These are phyloP conservation scores for Termitomyces sp. DNA, from an alignment of 768 basidiomycete species.

Conservation along the genomic window DNA sequence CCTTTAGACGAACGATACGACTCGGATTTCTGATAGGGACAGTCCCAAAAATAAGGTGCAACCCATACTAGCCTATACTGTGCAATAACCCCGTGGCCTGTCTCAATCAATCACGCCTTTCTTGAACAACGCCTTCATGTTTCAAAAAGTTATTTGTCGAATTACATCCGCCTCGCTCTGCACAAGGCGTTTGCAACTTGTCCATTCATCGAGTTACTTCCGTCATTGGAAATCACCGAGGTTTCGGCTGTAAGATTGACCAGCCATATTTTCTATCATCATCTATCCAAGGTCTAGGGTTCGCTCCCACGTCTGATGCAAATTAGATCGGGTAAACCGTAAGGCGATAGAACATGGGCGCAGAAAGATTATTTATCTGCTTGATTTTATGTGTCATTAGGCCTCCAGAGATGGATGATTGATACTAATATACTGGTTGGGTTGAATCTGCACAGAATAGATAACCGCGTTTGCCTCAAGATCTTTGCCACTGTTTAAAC, in stretches of 20 bases:
- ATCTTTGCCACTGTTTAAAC: slow-evolving; percentile 47
- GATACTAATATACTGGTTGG: slow-evolving; percentile 23
- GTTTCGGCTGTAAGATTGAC: background rate
- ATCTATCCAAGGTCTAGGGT: slow-evolving; percentile 30
- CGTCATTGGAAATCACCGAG: background rate
- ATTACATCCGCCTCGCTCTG: background rate
- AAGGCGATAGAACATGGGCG: slow-evolving; percentile 3
- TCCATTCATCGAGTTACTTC: background rate
- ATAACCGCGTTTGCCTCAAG: slow-evolving; percentile 52
- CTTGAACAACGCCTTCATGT: background rate
- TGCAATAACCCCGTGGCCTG: background rate
- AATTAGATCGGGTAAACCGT: slow-evolving; percentile 64
- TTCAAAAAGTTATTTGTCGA: background rate
- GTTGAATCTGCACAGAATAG: slow-evolving; percentile 51
- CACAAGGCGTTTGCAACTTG: background rate
- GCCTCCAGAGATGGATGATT: slow-evolving; percentile 24
- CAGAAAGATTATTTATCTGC: background rate
- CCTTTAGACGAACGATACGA: slow-evolving; percentile 26
- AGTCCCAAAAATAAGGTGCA: background rate
- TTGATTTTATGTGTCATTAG: background rate
- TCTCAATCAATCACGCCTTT: background rate
- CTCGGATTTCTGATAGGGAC: slow-evolving; percentile 15
- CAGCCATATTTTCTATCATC: background rate
- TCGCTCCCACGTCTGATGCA: slow-evolving; percentile 59
- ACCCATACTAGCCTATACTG: background rate